A percentile compares a stretch with the other conserved stretches of the same genome.
Evolutionary conservation across 2,329 filamentous ascomycete genomes (phyloP).

Genomic region (Xylariomycetidae sp.): DNA sequence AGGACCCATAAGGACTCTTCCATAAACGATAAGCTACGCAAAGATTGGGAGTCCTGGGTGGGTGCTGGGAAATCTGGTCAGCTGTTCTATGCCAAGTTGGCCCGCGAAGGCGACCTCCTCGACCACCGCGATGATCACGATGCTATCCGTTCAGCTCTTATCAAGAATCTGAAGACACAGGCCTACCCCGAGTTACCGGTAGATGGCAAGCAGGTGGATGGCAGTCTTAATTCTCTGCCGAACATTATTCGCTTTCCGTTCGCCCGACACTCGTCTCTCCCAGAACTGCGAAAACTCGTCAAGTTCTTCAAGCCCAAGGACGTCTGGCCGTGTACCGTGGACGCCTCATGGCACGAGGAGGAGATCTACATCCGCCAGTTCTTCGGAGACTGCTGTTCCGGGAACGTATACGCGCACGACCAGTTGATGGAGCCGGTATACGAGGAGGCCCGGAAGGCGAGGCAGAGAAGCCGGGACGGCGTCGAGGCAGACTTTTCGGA

Average conservation of each 20-base stretch:
- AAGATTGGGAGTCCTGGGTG: too few species aligned
- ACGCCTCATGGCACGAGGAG: constrained; percentile 57
- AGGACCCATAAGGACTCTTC: too few species aligned
- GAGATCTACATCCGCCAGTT: constrained; percentile 58
- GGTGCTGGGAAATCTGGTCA: too few species aligned
- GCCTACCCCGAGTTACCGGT: constrained; percentile 9
- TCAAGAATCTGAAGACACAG: constrained; percentile 10
- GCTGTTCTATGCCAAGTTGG: too few species aligned
- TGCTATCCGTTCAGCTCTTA: too few species aligned
- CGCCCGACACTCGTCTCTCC: constrained; percentile 82
- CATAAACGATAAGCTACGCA: too few species aligned
- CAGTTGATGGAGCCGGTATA: constrained; percentile 40
- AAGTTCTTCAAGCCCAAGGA: constrained; percentile 64
- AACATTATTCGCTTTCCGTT: constrained; percentile 64
- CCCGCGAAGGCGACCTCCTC: too few species aligned
- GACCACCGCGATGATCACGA: too few species aligned
- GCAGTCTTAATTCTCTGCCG: constrained; percentile 23
- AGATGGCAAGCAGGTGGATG: background rate
- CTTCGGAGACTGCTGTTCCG: constrained; percentile 66
- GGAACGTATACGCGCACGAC: constrained; percentile 59
- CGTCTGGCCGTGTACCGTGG: constrained; percentile 75
- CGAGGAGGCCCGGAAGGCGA: constrained; percentile 4
- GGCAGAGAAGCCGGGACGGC: too few species aligned
- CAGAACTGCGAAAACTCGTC: constrained; percentile 69
- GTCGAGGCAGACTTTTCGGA: too few species aligned